These are phyloP conservation scores for Globisporangium yorkense DNA, from an alignment of 352 stramenopile genomes.

Conservation along the genomic window DNA sequence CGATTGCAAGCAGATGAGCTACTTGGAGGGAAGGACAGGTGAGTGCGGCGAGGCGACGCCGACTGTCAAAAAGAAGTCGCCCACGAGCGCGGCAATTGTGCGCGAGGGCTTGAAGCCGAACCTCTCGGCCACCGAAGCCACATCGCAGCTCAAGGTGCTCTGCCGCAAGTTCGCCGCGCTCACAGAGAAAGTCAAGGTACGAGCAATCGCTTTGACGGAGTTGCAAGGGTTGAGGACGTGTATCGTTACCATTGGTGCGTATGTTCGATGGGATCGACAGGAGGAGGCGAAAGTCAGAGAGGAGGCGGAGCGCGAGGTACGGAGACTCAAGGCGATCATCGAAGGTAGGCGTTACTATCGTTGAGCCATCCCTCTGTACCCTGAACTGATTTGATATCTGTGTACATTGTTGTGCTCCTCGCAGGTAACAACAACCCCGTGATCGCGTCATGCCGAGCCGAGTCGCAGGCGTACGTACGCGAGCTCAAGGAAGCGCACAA, in stretches of 20 bases:
- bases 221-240: no score
- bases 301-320: constrained; percentile 67
- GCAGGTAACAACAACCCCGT: constrained; percentile 42
- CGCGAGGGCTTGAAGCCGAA: constrained; percentile 53
- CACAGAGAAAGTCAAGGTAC: constrained; percentile 81
- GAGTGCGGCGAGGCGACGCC: constrained; percentile 3
- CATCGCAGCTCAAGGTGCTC: constrained; percentile 68
- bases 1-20: constrained; percentile 4
- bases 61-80: constrained; percentile 29
- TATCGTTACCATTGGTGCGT: neutral
- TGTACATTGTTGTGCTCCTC: neutral
- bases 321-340: constrained; percentile 55
- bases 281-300: constrained; percentile 71
- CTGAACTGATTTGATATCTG: neutral
- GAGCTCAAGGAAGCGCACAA: constrained; percentile 61
- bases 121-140: constrained; percentile 59
- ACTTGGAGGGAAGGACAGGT: constrained; percentile 17
- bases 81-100: constrained; percentile 34
- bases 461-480: constrained; percentile 58
- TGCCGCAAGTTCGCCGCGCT: constrained; percentile 82
- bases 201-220: neutral
- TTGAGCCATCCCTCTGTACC: neutral
- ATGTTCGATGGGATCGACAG: constrained; percentile 13
- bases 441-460: constrained; percentile 43
- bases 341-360: constrained; percentile 21